phyloP scores from a whole-genome alignment of 1,284 basidiomycete genomes.

The Tilletia indica region DNA sequence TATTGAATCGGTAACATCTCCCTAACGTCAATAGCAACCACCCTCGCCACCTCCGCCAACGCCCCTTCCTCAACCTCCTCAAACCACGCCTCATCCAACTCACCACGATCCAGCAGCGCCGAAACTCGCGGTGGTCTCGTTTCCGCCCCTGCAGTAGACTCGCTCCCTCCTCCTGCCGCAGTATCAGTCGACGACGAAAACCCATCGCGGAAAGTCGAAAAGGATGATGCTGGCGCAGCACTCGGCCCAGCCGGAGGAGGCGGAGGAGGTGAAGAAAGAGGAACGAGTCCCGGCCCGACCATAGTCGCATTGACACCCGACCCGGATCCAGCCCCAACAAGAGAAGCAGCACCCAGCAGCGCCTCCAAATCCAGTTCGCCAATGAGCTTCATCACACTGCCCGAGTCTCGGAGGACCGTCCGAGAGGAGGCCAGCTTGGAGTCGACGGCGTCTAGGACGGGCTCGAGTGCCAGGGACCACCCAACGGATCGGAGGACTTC shows the following conservation, averaged over 20 bases:
- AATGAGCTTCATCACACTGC: conserved; percentile 1
- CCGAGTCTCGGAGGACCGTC: background rate
- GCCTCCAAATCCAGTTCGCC: conserved; percentile 7
- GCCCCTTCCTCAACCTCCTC: conserved; percentile 15
- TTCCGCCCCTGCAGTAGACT: too few relatives aligned
- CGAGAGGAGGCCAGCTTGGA: conserved; percentile 1
- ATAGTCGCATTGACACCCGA: background rate
- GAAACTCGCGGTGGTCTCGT: background rate
- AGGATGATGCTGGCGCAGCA: background rate
- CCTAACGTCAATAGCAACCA: background rate
- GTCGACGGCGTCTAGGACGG: conserved; percentile 10
- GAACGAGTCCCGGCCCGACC: background rate
- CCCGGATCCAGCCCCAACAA: background rate
- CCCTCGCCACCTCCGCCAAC: background rate
- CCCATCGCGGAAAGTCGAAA: conserved; percentile 4
- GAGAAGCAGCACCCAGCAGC: conserved; percentile 14
- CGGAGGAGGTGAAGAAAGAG: background rate
- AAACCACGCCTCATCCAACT: conserved; percentile 15
- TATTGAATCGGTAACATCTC: background rate
- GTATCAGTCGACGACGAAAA: background rate
- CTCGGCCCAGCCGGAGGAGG: background rate
- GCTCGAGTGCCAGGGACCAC: conserved; percentile 5
- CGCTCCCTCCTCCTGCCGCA: background rate
- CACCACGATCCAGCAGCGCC: background rate
- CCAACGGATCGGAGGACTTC: conserved; percentile 3